These are phyloP conservation scores for Yamadazyma atlantica DNA, from an alignment of 1,139 yeast genomes.

Conservation along the genomic window DNA sequence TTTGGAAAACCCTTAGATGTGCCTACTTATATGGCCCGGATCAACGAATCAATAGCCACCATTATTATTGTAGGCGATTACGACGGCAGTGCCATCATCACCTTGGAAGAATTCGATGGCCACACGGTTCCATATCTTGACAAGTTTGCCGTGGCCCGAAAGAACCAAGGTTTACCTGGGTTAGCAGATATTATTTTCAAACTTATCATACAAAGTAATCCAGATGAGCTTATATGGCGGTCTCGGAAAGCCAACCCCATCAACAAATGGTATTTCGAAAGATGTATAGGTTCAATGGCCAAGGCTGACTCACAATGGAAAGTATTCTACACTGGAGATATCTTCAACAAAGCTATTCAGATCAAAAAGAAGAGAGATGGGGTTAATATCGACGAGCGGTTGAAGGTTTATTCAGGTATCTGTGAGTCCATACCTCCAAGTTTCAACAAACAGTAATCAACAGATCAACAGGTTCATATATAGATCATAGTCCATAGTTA, in stretches of 20 bases:
- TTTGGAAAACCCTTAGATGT: constrained; percentile 69
- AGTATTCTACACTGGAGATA: constrained; percentile 64
- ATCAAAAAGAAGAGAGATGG: constrained; percentile 20
- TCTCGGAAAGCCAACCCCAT: constrained; percentile 85
- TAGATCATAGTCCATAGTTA: too few relatives aligned
- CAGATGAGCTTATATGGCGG: constrained; percentile 83
- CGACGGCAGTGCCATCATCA: constrained; percentile 91
- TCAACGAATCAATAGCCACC: constrained; percentile 67
- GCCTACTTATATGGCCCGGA: constrained; percentile 62
- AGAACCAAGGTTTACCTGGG: constrained; percentile 87
- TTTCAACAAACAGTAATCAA: constrained; percentile 18
- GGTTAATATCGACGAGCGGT: constrained; percentile 29
- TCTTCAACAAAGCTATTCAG: constrained; percentile 37
- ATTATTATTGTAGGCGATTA: constrained; percentile 88
- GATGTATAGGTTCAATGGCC: constrained; percentile 72
- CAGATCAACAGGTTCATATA: too few relatives aligned
- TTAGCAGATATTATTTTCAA: constrained; percentile 92
- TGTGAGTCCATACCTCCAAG: constrained; percentile 38
- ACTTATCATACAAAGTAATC: constrained; percentile 67
- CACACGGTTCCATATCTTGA: constrained; percentile 68
- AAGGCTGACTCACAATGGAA: constrained; percentile 60
- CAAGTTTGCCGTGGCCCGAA: constrained; percentile 84
- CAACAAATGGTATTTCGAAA: constrained; percentile 95
- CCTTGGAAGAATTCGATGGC: constrained; percentile 54
- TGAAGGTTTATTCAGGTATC: constrained; percentile 27